Base-by-base conservation (phyloP, 2,329 filamentous ascomycete genomes). In the Verticillium nubilum region DNA sequence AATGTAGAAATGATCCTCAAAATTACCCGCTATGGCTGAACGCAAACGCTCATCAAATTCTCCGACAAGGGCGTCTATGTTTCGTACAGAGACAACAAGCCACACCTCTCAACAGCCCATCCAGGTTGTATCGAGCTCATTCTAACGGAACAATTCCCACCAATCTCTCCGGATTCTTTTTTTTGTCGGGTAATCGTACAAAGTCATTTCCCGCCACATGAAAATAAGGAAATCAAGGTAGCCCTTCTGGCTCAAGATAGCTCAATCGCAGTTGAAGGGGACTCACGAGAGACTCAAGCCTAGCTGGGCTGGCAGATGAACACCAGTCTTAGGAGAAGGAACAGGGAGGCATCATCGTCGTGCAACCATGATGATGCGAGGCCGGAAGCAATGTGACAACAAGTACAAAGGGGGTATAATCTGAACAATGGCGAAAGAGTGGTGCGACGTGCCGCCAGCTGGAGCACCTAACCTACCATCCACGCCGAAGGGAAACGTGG, bases 361-460 rank as follows among this genome's bases (percentile, higher is more conserved):
- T 47, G 19, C 42, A 47, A 23, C 42, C 42, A 47, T 13, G 42
- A 19, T 47, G 42, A 5, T 19, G 19, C 42, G 42, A 47, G 54
- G 54, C 42, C 57, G 50, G 50, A 54, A 60, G 17, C 47, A 55
- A 28, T 33, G 59, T 42, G 57, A 54, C 35, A 23, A 54, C 31
- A 56, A 60, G 59, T 60, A 35, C 26, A 31, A 28, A n/a, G 50
- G 33, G 19, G 42, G 42, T 25, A 47, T 47, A 47, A 23, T 47
- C n/a, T 23, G n/a, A 47, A 47, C 7, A 12, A 47, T 47, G 37
- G n/a, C 33, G 19, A 6, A 9, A 47, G 9, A 23, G n/a, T 9
- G 37, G n/a, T n/a, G 7, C 19, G 37, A 4, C 33, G 6, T 17
- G 33, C 17, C 15, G 6, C 33, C 33, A 15, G 12, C 6, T 13